Conservation (phyloP, 2,329 filamentous ascomycete genomes). For the Colletotrichum sp. region DNA sequence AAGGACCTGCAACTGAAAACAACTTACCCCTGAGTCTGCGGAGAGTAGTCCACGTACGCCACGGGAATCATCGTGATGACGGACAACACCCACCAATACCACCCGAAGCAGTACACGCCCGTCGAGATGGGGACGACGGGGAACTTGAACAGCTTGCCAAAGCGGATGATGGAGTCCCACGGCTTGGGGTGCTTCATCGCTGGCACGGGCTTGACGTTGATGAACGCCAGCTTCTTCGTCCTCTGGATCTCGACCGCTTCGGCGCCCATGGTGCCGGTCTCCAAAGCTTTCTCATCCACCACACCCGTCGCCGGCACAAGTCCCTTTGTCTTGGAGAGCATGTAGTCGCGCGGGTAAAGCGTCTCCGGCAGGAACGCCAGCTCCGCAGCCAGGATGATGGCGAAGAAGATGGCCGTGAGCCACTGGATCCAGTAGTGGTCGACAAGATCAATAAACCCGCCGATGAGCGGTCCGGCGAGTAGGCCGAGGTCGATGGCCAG, state of each 20-base stretch:
- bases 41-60: conserved; percentile 52
- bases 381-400: conserved; percentile 49
- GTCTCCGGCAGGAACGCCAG: conserved; percentile 59
- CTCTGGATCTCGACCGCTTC: conserved; percentile 29
- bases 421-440: conserved; percentile 58
- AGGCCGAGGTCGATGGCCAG: conserved; percentile 59
- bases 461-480: conserved; percentile 48
- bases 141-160: conserved; percentile 51
- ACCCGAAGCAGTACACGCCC: conserved; percentile 54
- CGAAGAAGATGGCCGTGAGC: conserved; percentile 59
- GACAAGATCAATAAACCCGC: conserved; percentile 54
- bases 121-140: conserved; percentile 49
- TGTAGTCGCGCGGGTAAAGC: conserved; percentile 56
- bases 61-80: conserved; percentile 58
- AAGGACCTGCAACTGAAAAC: not conserved
- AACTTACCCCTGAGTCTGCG: conserved; percentile 51
- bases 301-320: not conserved
- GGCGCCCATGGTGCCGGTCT: conserved; percentile 3
- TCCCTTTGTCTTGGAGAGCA: conserved; percentile 37
- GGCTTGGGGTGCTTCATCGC: conserved; percentile 55
- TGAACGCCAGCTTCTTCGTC: conserved; percentile 47
- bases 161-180: conserved; percentile 49
- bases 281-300: conserved; percentile 15
- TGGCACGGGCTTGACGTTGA: conserved; percentile 51
- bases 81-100: conserved; percentile 63